These are phyloP conservation scores for Canavalia gladiata DNA, from an alignment of 306 rosid species.

Conservation along the genomic window DNA sequence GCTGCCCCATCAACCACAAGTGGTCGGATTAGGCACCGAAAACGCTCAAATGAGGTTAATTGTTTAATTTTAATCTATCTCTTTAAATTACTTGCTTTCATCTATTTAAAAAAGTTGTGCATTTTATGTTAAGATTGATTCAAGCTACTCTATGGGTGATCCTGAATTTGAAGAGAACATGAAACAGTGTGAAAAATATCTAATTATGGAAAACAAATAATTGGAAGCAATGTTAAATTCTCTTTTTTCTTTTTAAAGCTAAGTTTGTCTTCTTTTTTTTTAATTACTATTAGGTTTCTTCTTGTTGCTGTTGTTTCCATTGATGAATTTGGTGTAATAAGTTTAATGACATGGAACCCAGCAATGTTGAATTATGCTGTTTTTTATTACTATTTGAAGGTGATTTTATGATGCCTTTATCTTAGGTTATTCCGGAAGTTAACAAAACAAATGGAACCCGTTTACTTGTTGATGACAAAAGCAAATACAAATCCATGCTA, in stretches of 20 bases:
- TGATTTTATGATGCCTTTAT: slow-evolving; percentile 41
- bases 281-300: slow-evolving; percentile 1
- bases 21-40: slow-evolving; percentile 72
- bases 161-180: slow-evolving; percentile 42
- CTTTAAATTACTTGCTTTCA: slow-evolving; percentile 10
- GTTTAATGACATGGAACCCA: slow-evolving; percentile 1
- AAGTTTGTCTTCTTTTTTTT: slow-evolving; percentile 2
- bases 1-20: slow-evolving; percentile 51
- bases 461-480: slow-evolving; percentile 84
- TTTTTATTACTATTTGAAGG: slow-evolving; percentile 33
- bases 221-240: slow-evolving; percentile 2
- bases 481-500: slow-evolving; percentile 91
- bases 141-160: slow-evolving; percentile 15
- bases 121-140: slow-evolving; percentile 41
- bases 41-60: slow-evolving; percentile 83
- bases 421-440: slow-evolving; percentile 73
- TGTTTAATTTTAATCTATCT: slow-evolving; percentile 31
- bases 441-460: slow-evolving; percentile 70
- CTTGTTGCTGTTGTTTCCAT: slow-evolving; percentile 31
- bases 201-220: slow-evolving; percentile 24
- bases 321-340: slow-evolving; percentile 26
- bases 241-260: background rate
- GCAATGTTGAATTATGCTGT: background rate
- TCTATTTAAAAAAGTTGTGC: background rate
- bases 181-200: slow-evolving; percentile 23